Base-by-base conservation (phyloP, 1,284 basidiomycete species). In the Mycosarcoma mackinlayi region DNA sequence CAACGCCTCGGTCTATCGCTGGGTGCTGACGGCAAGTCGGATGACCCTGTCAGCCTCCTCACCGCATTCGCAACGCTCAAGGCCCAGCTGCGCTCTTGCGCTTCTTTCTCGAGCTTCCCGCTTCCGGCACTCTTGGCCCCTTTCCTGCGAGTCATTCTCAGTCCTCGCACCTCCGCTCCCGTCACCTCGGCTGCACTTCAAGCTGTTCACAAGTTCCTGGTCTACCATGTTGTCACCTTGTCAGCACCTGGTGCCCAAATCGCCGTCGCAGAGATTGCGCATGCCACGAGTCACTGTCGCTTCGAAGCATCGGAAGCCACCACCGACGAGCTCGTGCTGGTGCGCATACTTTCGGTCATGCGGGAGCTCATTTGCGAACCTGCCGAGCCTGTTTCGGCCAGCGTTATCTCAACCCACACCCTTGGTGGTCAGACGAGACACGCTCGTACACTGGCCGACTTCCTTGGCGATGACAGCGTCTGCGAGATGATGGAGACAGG, bases 401-500 rank as follows among this genome's bases (percentile, higher is more conserved):
- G 14, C 3, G 18, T 38, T 9, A n/a, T 23, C 9, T 16, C n/a
- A 1, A 16, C 18, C n/a, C 25, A 46, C 18, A 10, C 10, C 27
- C 38, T 47, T 11, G 19, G 38, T 14, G 44, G n/a, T 2, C 49
- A 27, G 9, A 21, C 6, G 7, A 53, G 57, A 24, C 57, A 33
- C 8, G 16, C 50, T 4, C 38, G 25, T 27, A 56, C 60, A 3
- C 63, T 81, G 11, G 79, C 77, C 9, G 75, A 81, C 41, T 55
- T 61, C 44, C 74, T 82, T 9, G 67, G 92, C 34, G 95, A 99
- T 78, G 89, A 96, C 61, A 92, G 94, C 82, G 91, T 98, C 19
- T 98, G 96, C 83, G 95, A 98, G 84, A 94, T 98, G 89, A 86
- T 99, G 79, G 96, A 99, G 85, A 97, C 95, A 6, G 94, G 96